Evolutionary conservation across 1,284 basidiomycete species (phyloP).

Genomic region (Trichosporon ovoides): DNA sequence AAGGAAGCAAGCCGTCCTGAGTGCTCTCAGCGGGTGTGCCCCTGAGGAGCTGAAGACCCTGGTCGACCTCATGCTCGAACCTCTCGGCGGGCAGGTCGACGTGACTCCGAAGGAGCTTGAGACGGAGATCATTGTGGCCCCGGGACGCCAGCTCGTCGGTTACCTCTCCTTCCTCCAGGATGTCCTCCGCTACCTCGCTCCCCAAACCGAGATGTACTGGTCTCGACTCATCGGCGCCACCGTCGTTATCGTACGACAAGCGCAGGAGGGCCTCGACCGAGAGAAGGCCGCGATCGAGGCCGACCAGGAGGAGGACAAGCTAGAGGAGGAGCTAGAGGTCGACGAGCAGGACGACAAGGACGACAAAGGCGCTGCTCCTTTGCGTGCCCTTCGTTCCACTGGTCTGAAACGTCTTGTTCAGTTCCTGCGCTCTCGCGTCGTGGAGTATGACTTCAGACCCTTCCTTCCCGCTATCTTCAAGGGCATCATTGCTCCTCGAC

Average conservation of each 20-base stretch:
- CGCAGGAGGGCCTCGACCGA: slow-evolving; percentile 58
- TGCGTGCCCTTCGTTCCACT: slow-evolving; percentile 67
- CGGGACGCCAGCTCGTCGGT: slow-evolving; percentile 71
- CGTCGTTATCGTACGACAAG: slow-evolving; percentile 60
- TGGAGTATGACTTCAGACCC: slow-evolving; percentile 67
- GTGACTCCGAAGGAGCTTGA: slow-evolving; percentile 5
- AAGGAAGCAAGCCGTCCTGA: slow-evolving; percentile 70
- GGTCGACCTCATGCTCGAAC: slow-evolving; percentile 82
- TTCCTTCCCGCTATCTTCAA: slow-evolving; percentile 67
- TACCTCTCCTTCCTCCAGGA: slow-evolving; percentile 80
- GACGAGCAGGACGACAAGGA: slow-evolving; percentile 45
- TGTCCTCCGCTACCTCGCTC: slow-evolving; percentile 71
- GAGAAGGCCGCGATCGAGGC: slow-evolving; percentile 50
- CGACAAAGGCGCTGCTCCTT: slow-evolving; percentile 48
- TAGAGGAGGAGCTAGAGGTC: slow-evolving; percentile 44
- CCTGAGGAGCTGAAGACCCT: slow-evolving; percentile 71
- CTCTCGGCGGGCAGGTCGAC: slow-evolving; percentile 52
- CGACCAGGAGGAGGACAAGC: slow-evolving; percentile 39
- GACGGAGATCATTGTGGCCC: slow-evolving; percentile 31
- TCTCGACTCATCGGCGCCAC: slow-evolving; percentile 63
- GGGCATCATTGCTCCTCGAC: slow-evolving; percentile 73
- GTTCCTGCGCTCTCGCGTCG: slow-evolving; percentile 67
- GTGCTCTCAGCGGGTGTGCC: slow-evolving; percentile 64
- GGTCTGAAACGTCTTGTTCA: slow-evolving; percentile 82
- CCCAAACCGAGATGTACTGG: slow-evolving; percentile 65